phyloP scores from a whole-genome alignment of 2,329 filamentous ascomycete genomes.

The Grosmannia serpens region DNA sequence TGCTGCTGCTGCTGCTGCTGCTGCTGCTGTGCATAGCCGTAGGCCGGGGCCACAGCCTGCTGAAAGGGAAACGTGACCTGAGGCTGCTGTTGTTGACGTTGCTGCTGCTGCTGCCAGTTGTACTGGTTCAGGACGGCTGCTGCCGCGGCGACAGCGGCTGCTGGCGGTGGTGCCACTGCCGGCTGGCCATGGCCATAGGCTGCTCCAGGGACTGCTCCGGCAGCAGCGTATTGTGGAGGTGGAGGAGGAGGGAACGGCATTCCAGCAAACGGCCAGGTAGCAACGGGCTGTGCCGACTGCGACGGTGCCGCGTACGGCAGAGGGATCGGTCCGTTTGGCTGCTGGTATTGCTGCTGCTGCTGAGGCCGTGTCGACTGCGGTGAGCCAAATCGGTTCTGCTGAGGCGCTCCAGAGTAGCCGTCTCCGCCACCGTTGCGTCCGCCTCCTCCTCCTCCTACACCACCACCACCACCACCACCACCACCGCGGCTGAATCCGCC shows the following conservation, averaged over 20 bases:
- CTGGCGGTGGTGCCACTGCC: not conserved
- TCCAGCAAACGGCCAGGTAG: slow-evolving; percentile 8
- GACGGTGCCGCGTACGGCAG: slow-evolving; percentile 10
- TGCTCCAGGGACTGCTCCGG: not conserved
- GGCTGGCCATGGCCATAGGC: not conserved
- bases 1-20: slow-evolving; percentile 9
- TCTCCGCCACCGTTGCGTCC: not conserved
- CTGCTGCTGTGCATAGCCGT: too few species aligned
- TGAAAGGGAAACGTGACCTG: too few species aligned
- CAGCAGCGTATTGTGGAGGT: not conserved
- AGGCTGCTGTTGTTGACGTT: slow-evolving; percentile 14
- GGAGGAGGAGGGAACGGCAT: slow-evolving; percentile 17
- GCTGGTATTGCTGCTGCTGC: not conserved
- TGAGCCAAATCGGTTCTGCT: not conserved
- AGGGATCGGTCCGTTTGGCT: not conserved
- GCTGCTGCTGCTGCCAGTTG: slow-evolving; percentile 23
- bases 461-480: slow-evolving; percentile 14
- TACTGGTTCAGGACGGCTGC: slow-evolving; percentile 5
- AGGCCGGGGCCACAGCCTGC: too few species aligned
- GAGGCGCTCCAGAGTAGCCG: not conserved
- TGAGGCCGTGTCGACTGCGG: not conserved
- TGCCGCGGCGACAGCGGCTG: slow-evolving; percentile 2
- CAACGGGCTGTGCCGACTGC: slow-evolving; percentile 8
- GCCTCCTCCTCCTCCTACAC: not conserved
- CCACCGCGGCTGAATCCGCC: slow-evolving; percentile 28